Percentiles rank a stretch among this genome's conserved stretches.
These are phyloP conservation scores for Pseudoneurospora amorphoporcata DNA, from an alignment of 495 filamentous ascomycete species.

Conservation along the genomic window DNA sequence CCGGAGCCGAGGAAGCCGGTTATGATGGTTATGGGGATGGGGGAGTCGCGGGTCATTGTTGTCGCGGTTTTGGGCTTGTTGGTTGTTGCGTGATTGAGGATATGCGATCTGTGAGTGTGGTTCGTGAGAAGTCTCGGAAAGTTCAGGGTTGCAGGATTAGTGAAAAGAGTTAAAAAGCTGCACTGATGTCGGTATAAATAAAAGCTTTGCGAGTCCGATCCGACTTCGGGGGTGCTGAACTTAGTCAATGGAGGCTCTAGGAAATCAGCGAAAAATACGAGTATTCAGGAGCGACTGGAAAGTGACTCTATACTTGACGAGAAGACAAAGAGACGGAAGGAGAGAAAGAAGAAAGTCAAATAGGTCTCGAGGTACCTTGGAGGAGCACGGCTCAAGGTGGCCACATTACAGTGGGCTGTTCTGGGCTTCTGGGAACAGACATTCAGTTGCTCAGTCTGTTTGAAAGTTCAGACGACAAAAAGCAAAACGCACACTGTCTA, in stretches of 20 bases:
- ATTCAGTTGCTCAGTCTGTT: background rate
- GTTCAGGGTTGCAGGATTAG: background rate
- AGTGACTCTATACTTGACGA: background rate
- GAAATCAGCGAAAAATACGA: background rate
- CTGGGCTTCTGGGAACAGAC: background rate
- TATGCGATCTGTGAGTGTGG: background rate
- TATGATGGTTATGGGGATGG: conserved; percentile 84
- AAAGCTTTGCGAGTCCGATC: background rate
- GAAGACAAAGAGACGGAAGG: background rate
- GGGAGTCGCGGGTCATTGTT: conserved; percentile 19
- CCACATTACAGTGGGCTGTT: background rate
- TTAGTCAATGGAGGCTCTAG: too few relatives aligned
- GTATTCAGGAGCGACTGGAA: background rate
- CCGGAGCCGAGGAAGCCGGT: conserved; percentile 93
- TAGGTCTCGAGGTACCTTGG: background rate
- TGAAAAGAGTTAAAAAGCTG: too few relatives aligned
- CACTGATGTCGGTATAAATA: background rate
- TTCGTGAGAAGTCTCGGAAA: background rate
- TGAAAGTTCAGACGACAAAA: background rate
- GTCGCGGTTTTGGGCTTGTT: background rate
- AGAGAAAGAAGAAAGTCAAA: background rate
- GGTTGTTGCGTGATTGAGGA: background rate
- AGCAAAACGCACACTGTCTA: background rate
- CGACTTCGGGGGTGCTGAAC: background rate
- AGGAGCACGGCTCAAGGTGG: background rate